Evolutionary conservation across 2,329 filamentous ascomycete species (phyloP).

Genomic region (Exserohilum turcica): DNA sequence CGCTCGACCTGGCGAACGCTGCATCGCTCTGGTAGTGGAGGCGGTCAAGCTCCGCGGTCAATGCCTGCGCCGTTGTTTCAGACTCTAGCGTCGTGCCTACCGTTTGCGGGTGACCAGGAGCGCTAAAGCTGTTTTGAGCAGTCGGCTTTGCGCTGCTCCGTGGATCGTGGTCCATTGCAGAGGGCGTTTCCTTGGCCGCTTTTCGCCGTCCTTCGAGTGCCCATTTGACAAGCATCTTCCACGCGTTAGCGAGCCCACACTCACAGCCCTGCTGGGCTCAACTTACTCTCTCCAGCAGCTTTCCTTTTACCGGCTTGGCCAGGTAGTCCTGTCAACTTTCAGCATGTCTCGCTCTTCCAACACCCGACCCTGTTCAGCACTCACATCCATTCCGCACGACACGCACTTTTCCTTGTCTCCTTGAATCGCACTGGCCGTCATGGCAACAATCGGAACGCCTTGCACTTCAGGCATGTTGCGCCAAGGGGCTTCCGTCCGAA

Average conservation of each 20-base stretch:
- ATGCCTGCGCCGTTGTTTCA: constrained; percentile 45
- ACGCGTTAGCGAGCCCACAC: constrained; percentile 21
- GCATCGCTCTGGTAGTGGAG: constrained; percentile 45
- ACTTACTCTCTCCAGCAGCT: constrained; percentile 63
- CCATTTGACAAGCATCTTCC: constrained; percentile 69
- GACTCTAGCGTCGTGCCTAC: constrained; percentile 29
- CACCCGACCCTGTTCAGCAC: constrained; percentile 15
- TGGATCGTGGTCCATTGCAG: constrained; percentile 38
- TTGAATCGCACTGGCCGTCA: constrained; percentile 79
- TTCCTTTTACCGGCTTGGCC: constrained; percentile 66
- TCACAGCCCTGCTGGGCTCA: constrained; percentile 13
- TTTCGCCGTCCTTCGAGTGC: constrained; percentile 54
- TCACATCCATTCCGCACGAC: constrained; percentile 70
- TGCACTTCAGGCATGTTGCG: constrained; percentile 59
- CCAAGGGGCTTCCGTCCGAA: constrained; percentile 71
- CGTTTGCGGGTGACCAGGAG: constrained; percentile 38
- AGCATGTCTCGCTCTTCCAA: constrained; percentile 21
- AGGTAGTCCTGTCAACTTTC: constrained; percentile 39
- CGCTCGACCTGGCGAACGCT: constrained; percentile 48
- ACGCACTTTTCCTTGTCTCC: constrained; percentile 76
- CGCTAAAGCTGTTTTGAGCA: constrained; percentile 24
- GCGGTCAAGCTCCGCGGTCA: constrained; percentile 46
- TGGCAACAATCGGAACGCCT: constrained; percentile 76
- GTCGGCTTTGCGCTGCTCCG: constrained; percentile 24
- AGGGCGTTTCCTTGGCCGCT: constrained; percentile 30